Percentiles rank a stretch among this genome's conserved stretches.
These are phyloP conservation scores for Panellus pusillus DNA, from an alignment of 768 basidiomycete species.

Conservation along the genomic window DNA sequence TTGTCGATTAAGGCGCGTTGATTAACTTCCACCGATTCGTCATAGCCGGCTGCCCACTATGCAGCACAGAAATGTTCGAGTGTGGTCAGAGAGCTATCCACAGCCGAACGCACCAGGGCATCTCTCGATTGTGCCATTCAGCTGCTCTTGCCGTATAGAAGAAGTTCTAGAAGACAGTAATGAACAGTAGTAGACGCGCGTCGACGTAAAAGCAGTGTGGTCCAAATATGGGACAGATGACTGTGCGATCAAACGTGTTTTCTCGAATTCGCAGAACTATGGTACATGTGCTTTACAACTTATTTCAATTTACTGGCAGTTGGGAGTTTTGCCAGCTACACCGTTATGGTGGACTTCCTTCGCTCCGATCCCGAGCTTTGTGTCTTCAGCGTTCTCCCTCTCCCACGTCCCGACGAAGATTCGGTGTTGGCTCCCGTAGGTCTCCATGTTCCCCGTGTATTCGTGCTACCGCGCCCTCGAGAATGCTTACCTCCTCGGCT, in stretches of 20 bases:
- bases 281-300: no score
- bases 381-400: slow-evolving; percentile 7
- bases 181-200: no score
- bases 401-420: slow-evolving; percentile 13
- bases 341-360: neutral
- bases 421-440: slow-evolving; percentile 8
- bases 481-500: slow-evolving; percentile 8
- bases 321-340: no score
- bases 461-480: slow-evolving; percentile 17
- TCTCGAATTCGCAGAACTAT: no score
- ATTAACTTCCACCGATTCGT: slow-evolving; percentile 88
- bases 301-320: no score
- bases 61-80: neutral
- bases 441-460: slow-evolving; percentile 8
- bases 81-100: neutral
- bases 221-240: no score
- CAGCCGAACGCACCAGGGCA: slow-evolving; percentile 23
- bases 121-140: slow-evolving; percentile 27
- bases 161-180: no score
- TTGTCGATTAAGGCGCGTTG: slow-evolving; percentile 97
- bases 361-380: neutral
- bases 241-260: no score
- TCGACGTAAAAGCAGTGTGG: no score
- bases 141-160: no score
- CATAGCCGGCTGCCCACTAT: slow-evolving; percentile 61